Percentiles rank a stretch among this genome's conserved stretches.
These are phyloP conservation scores for Ophiostoma sp. DNA, from an alignment of 2,329 filamentous ascomycete genomes.

Conservation along the genomic window DNA sequence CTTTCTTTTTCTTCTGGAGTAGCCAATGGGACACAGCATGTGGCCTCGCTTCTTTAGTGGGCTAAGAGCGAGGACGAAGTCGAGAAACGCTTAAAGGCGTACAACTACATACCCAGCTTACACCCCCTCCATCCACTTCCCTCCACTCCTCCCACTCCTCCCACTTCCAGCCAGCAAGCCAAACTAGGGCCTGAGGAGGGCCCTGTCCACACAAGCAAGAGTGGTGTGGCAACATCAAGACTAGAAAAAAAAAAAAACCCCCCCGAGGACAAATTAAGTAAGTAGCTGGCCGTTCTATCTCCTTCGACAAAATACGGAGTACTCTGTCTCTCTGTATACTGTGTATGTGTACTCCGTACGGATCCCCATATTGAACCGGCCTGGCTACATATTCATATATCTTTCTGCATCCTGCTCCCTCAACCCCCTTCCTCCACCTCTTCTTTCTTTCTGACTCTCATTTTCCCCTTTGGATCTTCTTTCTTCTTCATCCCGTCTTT, in stretches of 20 bases:
- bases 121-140: background rate
- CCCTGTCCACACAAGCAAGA: background rate
- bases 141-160: too few species aligned
- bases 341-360: background rate
- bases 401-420: slow-evolving; percentile 16
- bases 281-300: slow-evolving; percentile 18
- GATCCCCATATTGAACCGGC: background rate
- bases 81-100: slow-evolving; percentile 14
- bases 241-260: background rate
- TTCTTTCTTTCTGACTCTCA: background rate
- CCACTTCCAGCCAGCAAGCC: background rate
- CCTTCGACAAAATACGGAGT: background rate
- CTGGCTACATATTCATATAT: slow-evolving; percentile 21
- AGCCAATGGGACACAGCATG: slow-evolving; percentile 10
- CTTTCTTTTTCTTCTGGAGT: slow-evolving; percentile 9
- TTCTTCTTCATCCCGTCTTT: background rate
- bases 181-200: background rate
- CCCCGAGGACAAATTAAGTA: slow-evolving; percentile 13
- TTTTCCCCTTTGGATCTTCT: background rate
- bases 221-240: slow-evolving; percentile 17
- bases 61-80: background rate
- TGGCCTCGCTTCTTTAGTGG: slow-evolving; percentile 16
- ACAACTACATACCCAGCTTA: background rate
- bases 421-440: background rate
- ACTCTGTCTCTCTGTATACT: background rate